These are phyloP conservation scores for Rhodofomes roseus DNA, from an alignment of 1,284 basidiomycete genomes.

Conservation along the genomic window DNA sequence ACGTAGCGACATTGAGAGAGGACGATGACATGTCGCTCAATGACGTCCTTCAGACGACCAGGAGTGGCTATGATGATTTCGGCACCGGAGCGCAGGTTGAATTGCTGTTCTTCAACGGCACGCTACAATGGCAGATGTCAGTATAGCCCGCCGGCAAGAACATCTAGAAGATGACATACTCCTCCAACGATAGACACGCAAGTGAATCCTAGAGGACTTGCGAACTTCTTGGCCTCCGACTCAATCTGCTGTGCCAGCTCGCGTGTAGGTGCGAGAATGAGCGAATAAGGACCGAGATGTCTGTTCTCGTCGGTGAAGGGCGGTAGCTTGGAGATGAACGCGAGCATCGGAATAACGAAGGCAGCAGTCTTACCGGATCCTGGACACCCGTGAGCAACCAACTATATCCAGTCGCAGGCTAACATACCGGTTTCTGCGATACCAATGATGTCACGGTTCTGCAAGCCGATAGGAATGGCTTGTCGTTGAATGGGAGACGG, in stretches of 20 bases:
- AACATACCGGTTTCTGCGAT: conserved; percentile 90
- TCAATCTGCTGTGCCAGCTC: conserved; percentile 98
- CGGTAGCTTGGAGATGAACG: conserved; percentile 87
- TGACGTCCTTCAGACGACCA: conserved; percentile 95
- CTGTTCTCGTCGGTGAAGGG: conserved; percentile 87
- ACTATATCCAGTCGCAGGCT: background rate
- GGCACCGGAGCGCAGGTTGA: conserved; percentile 91
- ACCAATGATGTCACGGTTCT: conserved; percentile 95
- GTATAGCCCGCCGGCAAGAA: background rate
- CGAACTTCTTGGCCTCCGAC: conserved; percentile 89
- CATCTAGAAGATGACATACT: conserved; percentile 41
- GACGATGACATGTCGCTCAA: conserved; percentile 93
- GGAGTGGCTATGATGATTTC: conserved; percentile 99
- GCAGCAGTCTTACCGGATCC: conserved; percentile 99
- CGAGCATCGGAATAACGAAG: conserved; percentile 96
- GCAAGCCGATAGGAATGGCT: conserved; percentile 95
- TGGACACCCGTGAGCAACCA: conserved; percentile 26
- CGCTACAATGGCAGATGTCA: conserved; percentile 41
- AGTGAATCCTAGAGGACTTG: conserved; percentile 79
- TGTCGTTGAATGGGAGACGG: conserved; percentile 97
- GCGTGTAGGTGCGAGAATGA: conserved; percentile 95
- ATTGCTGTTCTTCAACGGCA: conserved; percentile 95
- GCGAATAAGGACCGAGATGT: conserved; percentile 89
- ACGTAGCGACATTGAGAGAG: conserved; percentile 96
- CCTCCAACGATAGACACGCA: conserved; percentile 99